These are phyloP conservation scores for Pontederia paniculata DNA, from an alignment of 176 grass and related monocot species.

Conservation along the genomic window DNA sequence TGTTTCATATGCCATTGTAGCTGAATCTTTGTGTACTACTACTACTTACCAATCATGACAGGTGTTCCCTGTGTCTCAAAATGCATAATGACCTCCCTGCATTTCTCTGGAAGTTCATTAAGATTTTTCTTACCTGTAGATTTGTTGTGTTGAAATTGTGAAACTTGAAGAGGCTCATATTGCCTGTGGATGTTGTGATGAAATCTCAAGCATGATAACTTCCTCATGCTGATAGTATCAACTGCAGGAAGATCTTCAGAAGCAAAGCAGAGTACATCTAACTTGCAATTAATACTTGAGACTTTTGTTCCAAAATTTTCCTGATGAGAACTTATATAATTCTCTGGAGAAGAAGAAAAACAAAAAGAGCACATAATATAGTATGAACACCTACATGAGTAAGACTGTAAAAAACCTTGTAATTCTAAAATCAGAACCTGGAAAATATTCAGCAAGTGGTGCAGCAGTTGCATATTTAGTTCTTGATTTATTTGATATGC, in stretches of 20 bases:
- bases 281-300: constrained; percentile 45
- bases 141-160: no score
- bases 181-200: constrained; percentile 52
- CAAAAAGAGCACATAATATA: not conserved
- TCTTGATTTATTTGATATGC: constrained; percentile 57
- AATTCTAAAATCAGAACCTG: constrained; percentile 34
- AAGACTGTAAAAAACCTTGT: not conserved
- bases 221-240: constrained; percentile 49
- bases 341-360: constrained; percentile 24
- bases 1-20: not conserved
- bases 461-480: constrained; percentile 26
- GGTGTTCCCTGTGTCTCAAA: constrained; percentile 96
- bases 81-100: constrained; percentile 79
- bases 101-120: constrained; percentile 99
- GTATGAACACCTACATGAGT: constrained; percentile 1
- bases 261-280: constrained; percentile 77
- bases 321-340: no score
- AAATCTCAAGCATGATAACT: constrained; percentile 31
- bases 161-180: constrained; percentile 11
- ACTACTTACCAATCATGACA: constrained; percentile 82
- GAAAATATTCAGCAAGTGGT: constrained; percentile 55
- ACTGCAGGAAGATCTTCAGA: constrained; percentile 43
- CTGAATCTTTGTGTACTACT: not conserved
- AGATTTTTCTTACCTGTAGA: no score
- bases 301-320: no score